Conservation (phyloP, 306 rosid species). For the Inga laurina region DNA sequence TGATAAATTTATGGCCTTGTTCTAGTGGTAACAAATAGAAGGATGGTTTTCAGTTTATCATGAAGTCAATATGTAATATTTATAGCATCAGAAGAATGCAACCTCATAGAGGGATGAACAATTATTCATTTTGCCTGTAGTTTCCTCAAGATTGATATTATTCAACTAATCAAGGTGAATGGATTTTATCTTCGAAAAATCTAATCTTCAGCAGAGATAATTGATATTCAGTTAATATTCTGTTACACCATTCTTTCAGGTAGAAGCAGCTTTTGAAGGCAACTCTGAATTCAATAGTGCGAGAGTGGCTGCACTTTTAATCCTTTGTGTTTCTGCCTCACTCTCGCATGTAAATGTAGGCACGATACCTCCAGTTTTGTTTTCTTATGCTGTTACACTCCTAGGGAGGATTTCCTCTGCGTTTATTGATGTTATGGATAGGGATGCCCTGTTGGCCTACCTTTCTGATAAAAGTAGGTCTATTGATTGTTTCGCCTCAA, state of each 20-base stretch:
- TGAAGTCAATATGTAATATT: neutral
- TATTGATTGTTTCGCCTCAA: constrained; percentile 30
- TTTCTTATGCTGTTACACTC: constrained; percentile 74
- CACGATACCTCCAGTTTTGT: constrained; percentile 61
- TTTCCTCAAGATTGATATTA: neutral
- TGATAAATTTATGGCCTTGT: neutral
- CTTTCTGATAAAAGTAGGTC: constrained; percentile 66
- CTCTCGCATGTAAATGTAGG: constrained; percentile 42
- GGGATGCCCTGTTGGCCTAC: constrained; percentile 59
- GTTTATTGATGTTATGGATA: constrained; percentile 66
- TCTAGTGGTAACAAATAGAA: neutral
- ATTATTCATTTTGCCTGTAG: neutral
- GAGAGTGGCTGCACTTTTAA: constrained; percentile 61
- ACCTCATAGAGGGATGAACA: neutral
- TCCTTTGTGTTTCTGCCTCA: constrained; percentile 74
- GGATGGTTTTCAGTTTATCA: neutral
- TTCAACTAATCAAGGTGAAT: neutral
- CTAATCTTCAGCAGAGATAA: neutral
- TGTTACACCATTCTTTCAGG: constrained; percentile 42
- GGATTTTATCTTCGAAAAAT: neutral
- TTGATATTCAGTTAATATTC: constrained; percentile 9
- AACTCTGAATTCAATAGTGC: constrained; percentile 54
- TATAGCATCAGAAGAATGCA: neutral
- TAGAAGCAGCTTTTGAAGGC: constrained; percentile 68
- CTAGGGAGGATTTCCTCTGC: constrained; percentile 76